A percentile compares a stretch with the other conserved stretches of the same genome.
These are phyloP conservation scores for Thelephora terrestris DNA, from an alignment of 1,284 basidiomycete genomes.

Conservation along the genomic window DNA sequence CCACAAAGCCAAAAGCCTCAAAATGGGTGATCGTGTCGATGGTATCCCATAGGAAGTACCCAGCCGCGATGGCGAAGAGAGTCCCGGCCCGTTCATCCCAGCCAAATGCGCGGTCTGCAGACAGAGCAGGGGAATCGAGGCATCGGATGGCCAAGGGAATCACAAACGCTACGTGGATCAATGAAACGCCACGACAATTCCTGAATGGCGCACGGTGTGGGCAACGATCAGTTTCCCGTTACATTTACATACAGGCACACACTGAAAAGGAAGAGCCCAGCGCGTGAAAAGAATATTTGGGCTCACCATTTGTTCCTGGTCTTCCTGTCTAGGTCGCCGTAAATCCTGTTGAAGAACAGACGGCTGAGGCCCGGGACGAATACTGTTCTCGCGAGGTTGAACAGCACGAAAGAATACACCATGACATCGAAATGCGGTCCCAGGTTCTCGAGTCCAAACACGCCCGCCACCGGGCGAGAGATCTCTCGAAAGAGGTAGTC, in stretches of 20 bases:
- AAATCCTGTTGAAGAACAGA: slow-evolving; percentile 28
- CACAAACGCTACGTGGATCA: slow-evolving; percentile 42
- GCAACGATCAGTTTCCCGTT: not conserved
- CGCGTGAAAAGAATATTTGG: not conserved
- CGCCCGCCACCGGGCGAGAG: slow-evolving; percentile 14
- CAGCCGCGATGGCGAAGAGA: slow-evolving; percentile 41
- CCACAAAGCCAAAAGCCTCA: slow-evolving; percentile 48
- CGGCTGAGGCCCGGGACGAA: slow-evolving; percentile 38
- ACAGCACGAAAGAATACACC: slow-evolving; percentile 43
- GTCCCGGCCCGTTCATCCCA: slow-evolving; percentile 42
- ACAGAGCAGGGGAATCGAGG: slow-evolving; percentile 29
- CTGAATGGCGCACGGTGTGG: slow-evolving; percentile 10
- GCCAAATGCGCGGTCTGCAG: slow-evolving; percentile 41
- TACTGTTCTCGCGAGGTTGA: slow-evolving; percentile 38
- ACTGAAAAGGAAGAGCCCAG: not conserved
- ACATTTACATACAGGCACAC: not conserved
- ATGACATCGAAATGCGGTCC: slow-evolving; percentile 60
- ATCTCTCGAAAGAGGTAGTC: slow-evolving; percentile 13
- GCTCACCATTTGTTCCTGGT: slow-evolving; percentile 46
- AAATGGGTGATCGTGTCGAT: slow-evolving; percentile 46
- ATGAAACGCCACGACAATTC: slow-evolving; percentile 43
- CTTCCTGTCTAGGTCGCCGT: slow-evolving; percentile 28
- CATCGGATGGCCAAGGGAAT: slow-evolving; percentile 38
- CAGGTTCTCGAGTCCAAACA: slow-evolving; percentile 27
- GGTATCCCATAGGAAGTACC: slow-evolving; percentile 58